These are phyloP conservation scores for Mortierella sp. DNA, from an alignment of 371 early-diverging fungal species.

Conservation along the genomic window DNA sequence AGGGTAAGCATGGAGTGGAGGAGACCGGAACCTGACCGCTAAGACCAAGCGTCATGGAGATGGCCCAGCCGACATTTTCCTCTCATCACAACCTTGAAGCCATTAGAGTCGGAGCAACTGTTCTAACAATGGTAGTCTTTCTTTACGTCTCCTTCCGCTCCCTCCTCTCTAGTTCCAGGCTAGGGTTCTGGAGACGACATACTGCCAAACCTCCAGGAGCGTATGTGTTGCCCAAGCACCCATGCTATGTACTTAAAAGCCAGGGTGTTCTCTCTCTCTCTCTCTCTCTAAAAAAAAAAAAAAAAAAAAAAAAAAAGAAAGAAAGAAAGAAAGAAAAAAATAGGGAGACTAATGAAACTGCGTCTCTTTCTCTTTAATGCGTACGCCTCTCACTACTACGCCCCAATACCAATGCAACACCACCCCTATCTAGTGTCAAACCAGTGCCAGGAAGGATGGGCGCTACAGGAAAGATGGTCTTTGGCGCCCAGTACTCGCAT, in stretches of 20 bases:
- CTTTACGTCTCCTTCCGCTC: background rate
- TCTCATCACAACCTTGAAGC: too few species aligned
- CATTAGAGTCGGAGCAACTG: too few species aligned
- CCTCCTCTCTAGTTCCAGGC: conserved; percentile 16
- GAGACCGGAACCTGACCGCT: too few species aligned
- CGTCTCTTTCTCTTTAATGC: background rate
- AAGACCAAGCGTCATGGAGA: too few species aligned
- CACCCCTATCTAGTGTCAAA: conserved; percentile 28
- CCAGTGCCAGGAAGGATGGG: conserved; percentile 49
- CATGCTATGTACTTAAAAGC: too few species aligned
- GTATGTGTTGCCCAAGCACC: conserved; percentile 40
- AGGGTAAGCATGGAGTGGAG: too few species aligned
- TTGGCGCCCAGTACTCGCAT: conserved; percentile 54
- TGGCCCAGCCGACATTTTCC: background rate
- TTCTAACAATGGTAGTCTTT: background rate
- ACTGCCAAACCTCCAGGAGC: conserved; percentile 47
- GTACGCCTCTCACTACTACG: too few species aligned
- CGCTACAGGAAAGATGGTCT: conserved; percentile 51
- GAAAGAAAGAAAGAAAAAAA: background rate
- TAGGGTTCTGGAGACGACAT: conserved; percentile 53
- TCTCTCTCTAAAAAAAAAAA: too few species aligned
- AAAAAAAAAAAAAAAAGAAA: background rate
- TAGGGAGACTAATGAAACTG: too few species aligned
- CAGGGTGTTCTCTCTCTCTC: background rate
- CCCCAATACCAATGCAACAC: background rate